These are phyloP conservation scores for Tylopilus sp. DNA, from an alignment of 768 basidiomycete genomes.

Conservation along the genomic window DNA sequence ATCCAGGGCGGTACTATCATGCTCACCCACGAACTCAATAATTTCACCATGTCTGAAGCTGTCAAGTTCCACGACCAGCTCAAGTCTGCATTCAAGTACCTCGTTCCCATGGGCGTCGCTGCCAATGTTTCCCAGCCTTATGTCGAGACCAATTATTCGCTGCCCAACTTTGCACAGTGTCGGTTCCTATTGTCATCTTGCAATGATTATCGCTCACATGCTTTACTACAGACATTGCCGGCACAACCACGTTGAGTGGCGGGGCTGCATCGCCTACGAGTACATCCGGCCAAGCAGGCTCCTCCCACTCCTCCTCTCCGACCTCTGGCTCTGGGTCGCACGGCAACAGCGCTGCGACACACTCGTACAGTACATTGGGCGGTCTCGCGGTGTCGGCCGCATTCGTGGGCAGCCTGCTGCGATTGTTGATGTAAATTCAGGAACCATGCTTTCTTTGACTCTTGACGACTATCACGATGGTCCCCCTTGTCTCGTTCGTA, in stretches of 20 bases:
- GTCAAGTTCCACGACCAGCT: constrained; percentile 48
- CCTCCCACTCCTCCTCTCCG: background rate
- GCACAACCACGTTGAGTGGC: constrained; percentile 1
- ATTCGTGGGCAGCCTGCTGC: constrained; percentile 13
- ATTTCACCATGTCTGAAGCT: constrained; percentile 60
- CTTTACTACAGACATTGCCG: background rate
- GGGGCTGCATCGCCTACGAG: background rate
- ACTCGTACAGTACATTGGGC: constrained; percentile 4
- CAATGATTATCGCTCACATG: background rate
- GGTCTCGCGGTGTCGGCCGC: constrained; percentile 13
- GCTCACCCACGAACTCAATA: constrained; percentile 57
- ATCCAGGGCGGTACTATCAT: constrained; percentile 29
- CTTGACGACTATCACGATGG: background rate
- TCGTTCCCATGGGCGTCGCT: constrained; percentile 54
- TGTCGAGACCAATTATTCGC: constrained; percentile 41
- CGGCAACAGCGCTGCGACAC: background rate
- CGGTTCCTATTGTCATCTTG: background rate
- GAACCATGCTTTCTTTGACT: background rate
- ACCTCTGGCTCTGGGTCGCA: background rate
- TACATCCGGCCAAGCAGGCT: background rate
- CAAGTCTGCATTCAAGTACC: constrained; percentile 40
- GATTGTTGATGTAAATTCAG: constrained; percentile 18
- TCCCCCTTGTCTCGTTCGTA: background rate
- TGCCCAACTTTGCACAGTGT: constrained; percentile 48
- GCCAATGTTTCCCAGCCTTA: constrained; percentile 52